phyloP scores from a whole-genome alignment of 352 stramenopile species.

The Hyaloperonospora brassicae region DNA sequence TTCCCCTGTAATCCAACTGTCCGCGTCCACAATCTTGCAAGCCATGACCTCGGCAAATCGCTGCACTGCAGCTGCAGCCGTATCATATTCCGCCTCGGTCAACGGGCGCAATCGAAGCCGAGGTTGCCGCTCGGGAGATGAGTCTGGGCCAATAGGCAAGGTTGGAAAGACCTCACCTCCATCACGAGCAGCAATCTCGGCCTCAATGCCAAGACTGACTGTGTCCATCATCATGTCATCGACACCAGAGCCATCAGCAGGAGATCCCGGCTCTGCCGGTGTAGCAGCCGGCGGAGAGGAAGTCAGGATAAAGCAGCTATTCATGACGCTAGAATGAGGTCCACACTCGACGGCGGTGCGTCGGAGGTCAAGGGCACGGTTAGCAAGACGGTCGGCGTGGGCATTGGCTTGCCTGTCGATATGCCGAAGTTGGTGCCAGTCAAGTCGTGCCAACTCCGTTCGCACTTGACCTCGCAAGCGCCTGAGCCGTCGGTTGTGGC shows the following conservation, averaged over 20 bases:
- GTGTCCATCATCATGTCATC: not conserved
- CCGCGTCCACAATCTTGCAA: slow-evolving; percentile 5
- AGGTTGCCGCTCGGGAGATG: not conserved
- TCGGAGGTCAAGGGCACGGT: slow-evolving; percentile 4
- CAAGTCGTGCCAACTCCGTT: not conserved
- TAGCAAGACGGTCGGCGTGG: slow-evolving; percentile 17
- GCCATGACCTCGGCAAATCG: not conserved
- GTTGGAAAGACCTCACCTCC: not conserved
- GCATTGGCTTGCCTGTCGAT: slow-evolving; percentile 17
- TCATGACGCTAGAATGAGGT: not conserved
- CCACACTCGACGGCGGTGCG: not conserved
- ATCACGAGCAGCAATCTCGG: slow-evolving; percentile 2
- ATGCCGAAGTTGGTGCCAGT: slow-evolving; percentile 3
- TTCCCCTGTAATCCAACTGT: slow-evolving; percentile 4
- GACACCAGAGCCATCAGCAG: not conserved
- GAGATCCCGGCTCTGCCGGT: too few species aligned
- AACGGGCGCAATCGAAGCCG: slow-evolving; percentile 1
- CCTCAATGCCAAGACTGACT: not conserved
- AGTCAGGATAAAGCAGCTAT: not conserved
- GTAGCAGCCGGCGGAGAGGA: not conserved
- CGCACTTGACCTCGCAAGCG: not conserved
- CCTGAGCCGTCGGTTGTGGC: not conserved
- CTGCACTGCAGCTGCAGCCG: not conserved
- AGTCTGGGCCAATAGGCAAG: slow-evolving; percentile 1
- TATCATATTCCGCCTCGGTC: not conserved